phyloP scores from a whole-genome alignment of 2,329 filamentous ascomycete species.

The Neofusicoccum laricinum region DNA sequence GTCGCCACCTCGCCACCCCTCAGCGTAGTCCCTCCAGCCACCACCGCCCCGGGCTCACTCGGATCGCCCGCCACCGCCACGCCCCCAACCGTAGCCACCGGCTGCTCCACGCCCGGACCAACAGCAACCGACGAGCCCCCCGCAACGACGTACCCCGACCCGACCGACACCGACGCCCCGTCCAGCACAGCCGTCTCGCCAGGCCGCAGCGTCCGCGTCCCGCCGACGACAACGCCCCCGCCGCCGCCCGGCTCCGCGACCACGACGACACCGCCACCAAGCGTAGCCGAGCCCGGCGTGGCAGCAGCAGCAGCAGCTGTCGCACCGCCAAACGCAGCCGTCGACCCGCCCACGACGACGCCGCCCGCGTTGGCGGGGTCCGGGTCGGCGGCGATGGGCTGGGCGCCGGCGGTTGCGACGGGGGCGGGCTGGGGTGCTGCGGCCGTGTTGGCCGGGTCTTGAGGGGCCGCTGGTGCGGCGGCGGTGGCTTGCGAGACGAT shows the following conservation, averaged over 20 bases:
- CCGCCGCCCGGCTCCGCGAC: too few species aligned
- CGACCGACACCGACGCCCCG: background rate
- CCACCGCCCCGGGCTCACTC: background rate
- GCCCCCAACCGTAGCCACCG: background rate
- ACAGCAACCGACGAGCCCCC: too few species aligned
- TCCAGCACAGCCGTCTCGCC: too few species aligned
- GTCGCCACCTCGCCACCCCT: background rate
- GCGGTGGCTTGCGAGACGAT: background rate
- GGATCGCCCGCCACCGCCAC: background rate
- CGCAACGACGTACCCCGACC: too few species aligned
- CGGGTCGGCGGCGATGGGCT: background rate
- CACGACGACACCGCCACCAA: too few species aligned
- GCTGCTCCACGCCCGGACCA: background rate
- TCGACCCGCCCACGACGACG: background rate
- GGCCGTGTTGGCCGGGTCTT: background rate
- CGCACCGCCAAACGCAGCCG: background rate
- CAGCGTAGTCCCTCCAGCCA: background rate
- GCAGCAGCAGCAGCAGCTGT: background rate
- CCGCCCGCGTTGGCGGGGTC: background rate
- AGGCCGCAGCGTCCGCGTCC: too few species aligned
- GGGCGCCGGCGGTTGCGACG: background rate
- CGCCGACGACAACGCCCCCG: too few species aligned
- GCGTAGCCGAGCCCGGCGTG: too few species aligned
- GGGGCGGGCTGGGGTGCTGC: background rate
- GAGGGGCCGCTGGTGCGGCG: too few species aligned